These are phyloP conservation scores for Chlamydomonas incerta DNA, from an alignment of 139 green algal species.

Conservation along the genomic window DNA sequence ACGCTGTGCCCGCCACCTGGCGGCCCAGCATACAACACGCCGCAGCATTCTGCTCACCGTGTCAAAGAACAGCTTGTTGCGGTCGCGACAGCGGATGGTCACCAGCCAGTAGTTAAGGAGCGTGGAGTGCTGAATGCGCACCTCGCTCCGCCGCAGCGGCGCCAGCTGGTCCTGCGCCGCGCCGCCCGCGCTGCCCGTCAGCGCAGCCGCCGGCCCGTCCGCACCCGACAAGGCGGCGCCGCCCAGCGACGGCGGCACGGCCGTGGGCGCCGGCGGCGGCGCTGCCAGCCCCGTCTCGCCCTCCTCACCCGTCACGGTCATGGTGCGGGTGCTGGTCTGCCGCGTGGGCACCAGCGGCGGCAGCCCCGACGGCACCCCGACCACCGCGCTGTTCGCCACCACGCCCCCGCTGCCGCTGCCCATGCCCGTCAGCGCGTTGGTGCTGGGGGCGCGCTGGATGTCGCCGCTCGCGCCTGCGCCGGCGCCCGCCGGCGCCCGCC, in stretches of 20 bases:
- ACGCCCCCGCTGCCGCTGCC: background rate
- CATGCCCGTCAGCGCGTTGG: background rate
- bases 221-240: background rate
- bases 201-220: background rate
- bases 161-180: slow-evolving; percentile 19
- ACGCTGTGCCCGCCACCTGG: background rate
- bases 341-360: background rate
- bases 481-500: background rate
- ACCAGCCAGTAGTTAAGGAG: slow-evolving; percentile 90
- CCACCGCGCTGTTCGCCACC: background rate
- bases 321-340: background rate
- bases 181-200: background rate
- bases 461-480: background rate
- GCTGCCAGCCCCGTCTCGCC: background rate
- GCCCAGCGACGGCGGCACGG: background rate
- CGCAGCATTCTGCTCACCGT: slow-evolving; percentile 76
- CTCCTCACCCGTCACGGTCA: slow-evolving; percentile 33
- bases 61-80: slow-evolving; percentile 93
- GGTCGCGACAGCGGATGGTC: slow-evolving; percentile 86
- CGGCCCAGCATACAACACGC: slow-evolving; percentile 3
- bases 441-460: background rate
- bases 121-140: slow-evolving; percentile 74
- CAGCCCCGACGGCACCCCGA: background rate
- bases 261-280: slow-evolving; percentile 19
- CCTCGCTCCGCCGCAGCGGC: slow-evolving; percentile 52